Conservation (phyloP, 2,329 filamentous ascomycete genomes). For the Fonsecaea monophora region DNA sequence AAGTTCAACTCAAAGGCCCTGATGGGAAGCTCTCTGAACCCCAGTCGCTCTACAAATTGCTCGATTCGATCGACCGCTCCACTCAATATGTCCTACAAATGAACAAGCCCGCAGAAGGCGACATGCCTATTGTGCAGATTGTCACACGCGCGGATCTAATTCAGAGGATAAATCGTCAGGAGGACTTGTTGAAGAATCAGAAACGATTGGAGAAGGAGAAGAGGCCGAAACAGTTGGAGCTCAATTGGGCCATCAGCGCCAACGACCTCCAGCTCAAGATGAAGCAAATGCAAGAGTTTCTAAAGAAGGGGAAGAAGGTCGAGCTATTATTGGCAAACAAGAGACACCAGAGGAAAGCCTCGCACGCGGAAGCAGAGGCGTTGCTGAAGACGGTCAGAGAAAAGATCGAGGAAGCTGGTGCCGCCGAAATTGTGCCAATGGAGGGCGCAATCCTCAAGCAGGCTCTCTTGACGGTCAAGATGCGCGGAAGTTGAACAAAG, state of each 20-base stretch:
- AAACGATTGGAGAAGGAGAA: conserved; percentile 47
- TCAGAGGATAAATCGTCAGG: conserved; percentile 50
- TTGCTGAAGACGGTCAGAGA: conserved; percentile 62
- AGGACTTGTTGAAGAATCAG: conserved; percentile 45
- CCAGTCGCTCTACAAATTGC: conserved; percentile 34
- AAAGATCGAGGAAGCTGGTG: conserved; percentile 52
- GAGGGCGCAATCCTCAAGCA: conserved; percentile 50
- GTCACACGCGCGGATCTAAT: conserved; percentile 64
- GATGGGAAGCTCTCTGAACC: conserved; percentile 34
- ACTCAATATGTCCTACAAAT: conserved; percentile 61
- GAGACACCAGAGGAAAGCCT: conserved; percentile 66
- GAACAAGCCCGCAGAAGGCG: conserved; percentile 42
- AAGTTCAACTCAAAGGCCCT: conserved; percentile 33
- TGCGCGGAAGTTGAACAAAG: conserved; percentile 20
- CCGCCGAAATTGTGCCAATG: conserved; percentile 50
- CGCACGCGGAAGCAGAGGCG: conserved; percentile 64
- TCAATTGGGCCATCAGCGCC: conserved; percentile 83
- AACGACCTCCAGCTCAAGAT: conserved; percentile 78
- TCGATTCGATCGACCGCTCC: conserved; percentile 57
- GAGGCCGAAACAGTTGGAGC: conserved; percentile 75
- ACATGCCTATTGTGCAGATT: conserved; percentile 73
- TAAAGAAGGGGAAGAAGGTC: conserved; percentile 76
- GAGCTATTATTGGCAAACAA: conserved; percentile 75
- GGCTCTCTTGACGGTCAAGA: conserved; percentile 35
- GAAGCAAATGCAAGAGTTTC: conserved; percentile 70